Percentiles rank a stretch among this genome's conserved stretches.
phyloP scores from a whole-genome alignment of 768 basidiomycete genomes.

The Gloeophyllum trabeum region DNA sequence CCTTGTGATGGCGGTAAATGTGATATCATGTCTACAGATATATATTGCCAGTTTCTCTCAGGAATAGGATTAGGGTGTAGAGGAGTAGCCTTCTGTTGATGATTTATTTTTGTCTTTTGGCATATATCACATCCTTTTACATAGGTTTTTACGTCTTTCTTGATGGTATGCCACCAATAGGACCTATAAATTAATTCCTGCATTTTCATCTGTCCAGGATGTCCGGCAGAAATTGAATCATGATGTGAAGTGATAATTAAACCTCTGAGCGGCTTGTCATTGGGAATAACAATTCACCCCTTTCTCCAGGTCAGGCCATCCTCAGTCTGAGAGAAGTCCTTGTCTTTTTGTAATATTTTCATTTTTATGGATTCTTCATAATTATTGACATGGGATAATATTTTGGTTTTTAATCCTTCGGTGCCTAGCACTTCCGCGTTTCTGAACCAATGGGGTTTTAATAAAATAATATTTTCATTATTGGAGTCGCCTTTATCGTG shows the following conservation, averaged over 20 bases:
- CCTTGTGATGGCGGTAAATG: slow-evolving; percentile 11
- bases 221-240: slow-evolving; percentile 14
- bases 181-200: slow-evolving; percentile 10
- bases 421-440: no score
- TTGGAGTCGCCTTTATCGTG: slow-evolving; percentile 1
- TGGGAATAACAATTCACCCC: slow-evolving; percentile 10
- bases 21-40: slow-evolving; percentile 11
- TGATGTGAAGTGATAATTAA: slow-evolving; percentile 13
- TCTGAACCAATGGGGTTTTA: not conserved
- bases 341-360: slow-evolving; percentile 1
- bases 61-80: slow-evolving; percentile 10
- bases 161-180: slow-evolving; percentile 20
- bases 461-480: not conserved
- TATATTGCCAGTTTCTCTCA: slow-evolving; percentile 2
- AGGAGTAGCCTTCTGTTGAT: slow-evolving; percentile 1
- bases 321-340: not conserved
- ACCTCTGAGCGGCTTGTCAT: slow-evolving; percentile 7
- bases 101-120: slow-evolving; percentile 14
- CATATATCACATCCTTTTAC: slow-evolving; percentile 17
- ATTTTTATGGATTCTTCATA: not conserved
- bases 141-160: slow-evolving; percentile 10
- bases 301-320: not conserved
- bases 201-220: slow-evolving; percentile 16
- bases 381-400: not conserved
- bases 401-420: not conserved